Evolutionary conservation across 2,329 filamentous ascomycete species (phyloP).

Genomic region (Aspergillus novofumigatus): DNA sequence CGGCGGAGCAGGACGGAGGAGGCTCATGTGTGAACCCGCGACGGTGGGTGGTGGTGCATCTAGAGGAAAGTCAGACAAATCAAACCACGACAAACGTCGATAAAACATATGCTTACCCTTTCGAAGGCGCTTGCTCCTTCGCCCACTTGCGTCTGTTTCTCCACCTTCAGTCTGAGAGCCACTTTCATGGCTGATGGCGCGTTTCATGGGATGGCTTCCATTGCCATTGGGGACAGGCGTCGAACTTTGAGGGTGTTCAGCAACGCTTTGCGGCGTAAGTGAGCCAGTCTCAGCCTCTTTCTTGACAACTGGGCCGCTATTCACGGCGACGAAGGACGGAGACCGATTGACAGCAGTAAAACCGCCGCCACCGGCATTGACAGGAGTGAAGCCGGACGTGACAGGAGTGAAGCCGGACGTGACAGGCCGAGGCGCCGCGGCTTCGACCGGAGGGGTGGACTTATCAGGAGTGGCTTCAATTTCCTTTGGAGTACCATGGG

Average conservation of each 20-base stretch:
- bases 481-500: conserved; percentile 52
- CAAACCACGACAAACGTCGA: conserved; percentile 13
- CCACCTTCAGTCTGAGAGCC: conserved; percentile 40
- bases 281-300: conserved; percentile 53
- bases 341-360: conserved; percentile 59
- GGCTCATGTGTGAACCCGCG: conserved; percentile 93
- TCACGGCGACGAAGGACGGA: conserved; percentile 41
- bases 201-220: conserved; percentile 62
- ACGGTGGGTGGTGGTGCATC: conserved; percentile 62
- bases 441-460: conserved; percentile 33
- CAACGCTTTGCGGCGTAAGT: conserved; percentile 60
- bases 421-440: conserved; percentile 37
- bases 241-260: conserved; percentile 59
- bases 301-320: conserved; percentile 42
- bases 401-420: conserved; percentile 58
- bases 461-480: conserved; percentile 29
- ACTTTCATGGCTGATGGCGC: conserved; percentile 63
- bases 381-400: conserved; percentile 62
- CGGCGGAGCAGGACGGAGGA: conserved; percentile 73
- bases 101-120: conserved; percentile 56
- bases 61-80: conserved; percentile 14
- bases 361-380: conserved; percentile 55
- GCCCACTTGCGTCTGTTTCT: conserved; percentile 63
- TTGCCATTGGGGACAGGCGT: conserved; percentile 52
- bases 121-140: conserved; percentile 88